phyloP scores from a whole-genome alignment of 1,284 basidiomycete genomes.

The Ceratobasidium sp. region DNA sequence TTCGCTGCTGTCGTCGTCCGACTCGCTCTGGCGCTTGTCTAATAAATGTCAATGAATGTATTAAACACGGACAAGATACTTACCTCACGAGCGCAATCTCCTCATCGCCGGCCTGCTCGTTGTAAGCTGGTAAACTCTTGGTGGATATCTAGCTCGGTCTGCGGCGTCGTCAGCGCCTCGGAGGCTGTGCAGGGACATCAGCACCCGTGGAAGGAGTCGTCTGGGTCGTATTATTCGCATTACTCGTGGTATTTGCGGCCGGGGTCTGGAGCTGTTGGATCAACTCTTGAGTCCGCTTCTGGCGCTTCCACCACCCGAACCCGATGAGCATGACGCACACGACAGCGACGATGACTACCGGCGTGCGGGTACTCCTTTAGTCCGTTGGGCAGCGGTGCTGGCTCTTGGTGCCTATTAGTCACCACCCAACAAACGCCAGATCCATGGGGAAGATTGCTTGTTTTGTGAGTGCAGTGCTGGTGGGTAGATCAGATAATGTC shows the following conservation, averaged over 20 bases:
- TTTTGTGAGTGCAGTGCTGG: too few species aligned
- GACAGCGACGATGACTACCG: conserved; percentile 18
- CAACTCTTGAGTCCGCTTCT: conserved; percentile 4
- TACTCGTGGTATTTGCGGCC: background rate
- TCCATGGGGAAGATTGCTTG: too few species aligned
- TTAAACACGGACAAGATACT: conserved; percentile 40
- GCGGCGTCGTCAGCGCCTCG: conserved; percentile 56
- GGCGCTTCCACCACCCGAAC: conserved; percentile 30
- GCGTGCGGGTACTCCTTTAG: too few species aligned
- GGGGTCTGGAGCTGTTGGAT: conserved; percentile 14
- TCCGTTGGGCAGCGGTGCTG: too few species aligned
- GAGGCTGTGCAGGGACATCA: conserved; percentile 25
- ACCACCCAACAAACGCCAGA: too few species aligned
- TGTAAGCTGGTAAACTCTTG: conserved; percentile 71
- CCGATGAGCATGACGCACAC: conserved; percentile 3
- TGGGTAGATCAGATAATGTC: too few species aligned
- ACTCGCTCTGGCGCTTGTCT: conserved; percentile 23
- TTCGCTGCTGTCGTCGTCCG: conserved; percentile 27
- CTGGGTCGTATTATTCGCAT: background rate
- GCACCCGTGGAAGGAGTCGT: conserved; percentile 12
- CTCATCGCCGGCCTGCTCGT: conserved; percentile 77
- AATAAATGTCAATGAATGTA: conserved; percentile 3
- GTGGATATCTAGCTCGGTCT: conserved; percentile 72
- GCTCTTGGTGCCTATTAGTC: too few species aligned
- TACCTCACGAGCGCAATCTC: conserved; percentile 75